Base-by-base conservation (phyloP, 2,329 filamentous ascomycete genomes). In the Alternaria rosae region DNA sequence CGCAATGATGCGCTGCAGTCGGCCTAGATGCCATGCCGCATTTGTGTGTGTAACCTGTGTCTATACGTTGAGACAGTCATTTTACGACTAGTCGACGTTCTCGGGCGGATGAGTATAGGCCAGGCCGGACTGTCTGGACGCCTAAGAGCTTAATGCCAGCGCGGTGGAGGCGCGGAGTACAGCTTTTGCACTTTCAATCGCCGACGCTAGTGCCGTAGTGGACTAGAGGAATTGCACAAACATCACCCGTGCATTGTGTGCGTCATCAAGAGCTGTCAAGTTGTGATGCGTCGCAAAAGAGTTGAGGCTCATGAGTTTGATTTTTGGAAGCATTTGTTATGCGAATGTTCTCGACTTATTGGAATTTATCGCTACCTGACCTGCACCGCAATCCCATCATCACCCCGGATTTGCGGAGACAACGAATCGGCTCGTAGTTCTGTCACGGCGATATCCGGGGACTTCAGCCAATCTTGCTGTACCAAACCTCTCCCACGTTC, bases 381-480 rank as follows among this genome's bases (percentile, higher is more conserved):
- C 17, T 45, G 53, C 13, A 50, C 43, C 6, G 45, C 42, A 15
- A 62, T 26, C 7, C 55, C 51, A 45, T 54, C 30, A 13, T 35
- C 56, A 23, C 35, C 44, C 4, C 32, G 61, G 23, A 47, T 28
- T 20, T 51, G 47, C 21, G 57, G 45, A 32, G 64, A 64, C 9
- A 59, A 17, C 11, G 58, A 55, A 21, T 63, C 59, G 13, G 41
- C 51, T 38, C 57, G 45, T 17, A 66, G 13, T 20, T 59, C 57
- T 11, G 42, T 47, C 4, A 25, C 25, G 12, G 20, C 47, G 21
- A 55, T 26, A 3, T 57, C 50, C 3, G 59, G 28, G 8, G 26
- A 35, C 9, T 56, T 66, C 13, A 35, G 23, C 45, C 61, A 59
- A n/a, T 64, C 55, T 23, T 64, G 58, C 15, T 63, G 51, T 26